Conservation (phyloP, 2,329 filamentous ascomycete genomes). For the Botrytis deweyae region DNA sequence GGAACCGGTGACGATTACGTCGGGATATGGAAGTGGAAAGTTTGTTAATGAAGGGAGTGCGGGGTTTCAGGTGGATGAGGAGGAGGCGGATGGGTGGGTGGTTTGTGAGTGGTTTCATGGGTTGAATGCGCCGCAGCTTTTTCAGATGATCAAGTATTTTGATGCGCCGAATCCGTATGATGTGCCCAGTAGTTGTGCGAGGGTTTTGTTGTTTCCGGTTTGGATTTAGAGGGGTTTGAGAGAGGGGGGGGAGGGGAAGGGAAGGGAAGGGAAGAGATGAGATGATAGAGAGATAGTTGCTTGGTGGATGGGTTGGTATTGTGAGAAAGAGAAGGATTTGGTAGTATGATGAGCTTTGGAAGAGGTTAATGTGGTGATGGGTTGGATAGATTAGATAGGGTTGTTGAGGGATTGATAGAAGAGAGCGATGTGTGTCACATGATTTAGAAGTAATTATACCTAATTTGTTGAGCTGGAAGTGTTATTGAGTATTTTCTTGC, state of each 20-base stretch:
- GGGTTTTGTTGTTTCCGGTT: constrained; percentile 24
- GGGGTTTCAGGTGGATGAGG: constrained; percentile 25
- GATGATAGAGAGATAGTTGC: neutral
- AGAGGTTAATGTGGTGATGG: neutral
- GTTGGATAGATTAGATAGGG: neutral
- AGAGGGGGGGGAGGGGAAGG: too few species aligned
- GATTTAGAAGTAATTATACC: neutral
- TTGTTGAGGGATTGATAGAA: neutral
- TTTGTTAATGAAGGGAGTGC: constrained; percentile 23
- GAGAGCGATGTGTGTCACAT: neutral
- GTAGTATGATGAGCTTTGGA: neutral
- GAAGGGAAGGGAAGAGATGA: neutral
- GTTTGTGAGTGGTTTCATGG: constrained; percentile 35
- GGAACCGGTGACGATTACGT: constrained; percentile 25
- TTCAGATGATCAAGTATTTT: constrained; percentile 31
- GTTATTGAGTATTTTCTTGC: neutral
- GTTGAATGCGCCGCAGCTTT: constrained; percentile 32
- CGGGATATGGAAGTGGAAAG: constrained; percentile 25
- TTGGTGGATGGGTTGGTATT: neutral
- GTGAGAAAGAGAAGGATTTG: neutral
- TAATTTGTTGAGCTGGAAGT: neutral
- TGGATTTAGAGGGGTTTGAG: constrained; percentile 20
- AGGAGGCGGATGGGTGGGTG: constrained; percentile 32
- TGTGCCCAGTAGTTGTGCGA: constrained; percentile 28
- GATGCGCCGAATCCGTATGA: constrained; percentile 22